Percentiles rank a stretch among this genome's conserved stretches.
Conservation (phyloP, 345 rosid genomes). For the Barbarea vulgaris region DNA sequence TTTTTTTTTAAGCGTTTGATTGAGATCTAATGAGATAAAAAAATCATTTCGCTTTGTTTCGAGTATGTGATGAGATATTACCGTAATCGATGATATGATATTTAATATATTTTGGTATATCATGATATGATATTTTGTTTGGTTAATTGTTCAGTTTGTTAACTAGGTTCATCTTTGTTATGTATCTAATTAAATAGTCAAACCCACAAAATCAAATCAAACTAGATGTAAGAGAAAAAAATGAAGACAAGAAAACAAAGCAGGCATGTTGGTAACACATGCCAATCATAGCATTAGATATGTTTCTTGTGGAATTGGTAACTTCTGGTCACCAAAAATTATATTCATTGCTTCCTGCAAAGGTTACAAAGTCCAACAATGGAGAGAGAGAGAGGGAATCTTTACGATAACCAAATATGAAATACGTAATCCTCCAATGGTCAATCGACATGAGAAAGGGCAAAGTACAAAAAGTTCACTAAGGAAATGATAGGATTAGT, state of each 20-base stretch:
- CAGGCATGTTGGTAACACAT: conserved; percentile 44
- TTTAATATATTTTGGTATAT: no score
- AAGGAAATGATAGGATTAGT: conserved; percentile 31
- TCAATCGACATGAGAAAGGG: conserved; percentile 23
- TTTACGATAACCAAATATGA: conserved; percentile 10
- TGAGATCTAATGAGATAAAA: no score
- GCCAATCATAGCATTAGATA: conserved; percentile 38
- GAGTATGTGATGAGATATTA: neutral
- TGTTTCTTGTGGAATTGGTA: conserved; percentile 40
- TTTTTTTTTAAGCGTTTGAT: neutral
- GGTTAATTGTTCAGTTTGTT: neutral
- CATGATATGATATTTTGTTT: neutral
- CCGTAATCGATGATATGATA: neutral
- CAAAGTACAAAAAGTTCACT: conserved; percentile 39
- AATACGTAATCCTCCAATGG: conserved; percentile 33
- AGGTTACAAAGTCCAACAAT: conserved; percentile 26
- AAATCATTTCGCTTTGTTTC: no score
- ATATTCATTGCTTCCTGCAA: conserved; percentile 39
- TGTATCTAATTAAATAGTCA: neutral
- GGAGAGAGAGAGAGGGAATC: conserved; percentile 1
- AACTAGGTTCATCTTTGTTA: neutral
- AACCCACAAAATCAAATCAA: neutral
- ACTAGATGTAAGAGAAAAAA: neutral
- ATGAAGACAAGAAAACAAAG: conserved; percentile 16
- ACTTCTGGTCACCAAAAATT: conserved; percentile 39